A percentile compares a stretch with the other conserved stretches of the same genome.
phyloP scores from a whole-genome alignment of 2,329 filamentous ascomycete species.

The Aspergillus udagawae region DNA sequence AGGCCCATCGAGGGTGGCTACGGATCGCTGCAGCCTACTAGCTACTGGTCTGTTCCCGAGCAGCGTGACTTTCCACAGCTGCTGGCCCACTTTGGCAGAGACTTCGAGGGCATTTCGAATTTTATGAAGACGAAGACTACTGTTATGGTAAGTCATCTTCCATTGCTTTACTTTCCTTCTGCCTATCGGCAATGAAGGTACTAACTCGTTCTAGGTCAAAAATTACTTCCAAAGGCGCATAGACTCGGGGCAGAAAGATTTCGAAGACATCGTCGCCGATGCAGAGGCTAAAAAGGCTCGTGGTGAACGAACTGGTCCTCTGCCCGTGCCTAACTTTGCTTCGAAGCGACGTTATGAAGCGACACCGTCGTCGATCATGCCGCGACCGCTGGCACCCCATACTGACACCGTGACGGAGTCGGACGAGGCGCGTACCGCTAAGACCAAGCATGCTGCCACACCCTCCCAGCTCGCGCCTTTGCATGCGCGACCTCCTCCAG shows the following conservation, averaged over 20 bases:
- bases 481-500: slow-evolving; percentile 30
- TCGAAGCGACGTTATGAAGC: slow-evolving; percentile 48
- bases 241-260: slow-evolving; percentile 41
- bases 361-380: slow-evolving; percentile 39
- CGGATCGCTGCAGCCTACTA: slow-evolving; percentile 42
- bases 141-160: slow-evolving; percentile 43
- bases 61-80: slow-evolving; percentile 45
- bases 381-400: slow-evolving; percentile 41
- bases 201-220: slow-evolving; percentile 38
- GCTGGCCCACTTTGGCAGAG: slow-evolving; percentile 45
- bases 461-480: slow-evolving; percentile 29
- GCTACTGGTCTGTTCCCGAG: slow-evolving; percentile 52
- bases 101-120: slow-evolving; percentile 47
- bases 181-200: background rate
- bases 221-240: slow-evolving; percentile 47
- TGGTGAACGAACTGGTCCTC: slow-evolving; percentile 41
- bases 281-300: slow-evolving; percentile 44
- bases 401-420: slow-evolving; percentile 33
- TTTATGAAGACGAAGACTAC: slow-evolving; percentile 51
- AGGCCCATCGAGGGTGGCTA: slow-evolving; percentile 30
- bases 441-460: slow-evolving; percentile 27
- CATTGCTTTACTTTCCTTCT: background rate
- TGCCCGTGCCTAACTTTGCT: slow-evolving; percentile 42
- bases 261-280: slow-evolving; percentile 40
- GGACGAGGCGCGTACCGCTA: slow-evolving; percentile 29